Percentiles rank a stretch among this genome's conserved stretches.
phyloP scores from a whole-genome alignment of 1,139 yeast genomes.

The Diutina catenulata region DNA sequence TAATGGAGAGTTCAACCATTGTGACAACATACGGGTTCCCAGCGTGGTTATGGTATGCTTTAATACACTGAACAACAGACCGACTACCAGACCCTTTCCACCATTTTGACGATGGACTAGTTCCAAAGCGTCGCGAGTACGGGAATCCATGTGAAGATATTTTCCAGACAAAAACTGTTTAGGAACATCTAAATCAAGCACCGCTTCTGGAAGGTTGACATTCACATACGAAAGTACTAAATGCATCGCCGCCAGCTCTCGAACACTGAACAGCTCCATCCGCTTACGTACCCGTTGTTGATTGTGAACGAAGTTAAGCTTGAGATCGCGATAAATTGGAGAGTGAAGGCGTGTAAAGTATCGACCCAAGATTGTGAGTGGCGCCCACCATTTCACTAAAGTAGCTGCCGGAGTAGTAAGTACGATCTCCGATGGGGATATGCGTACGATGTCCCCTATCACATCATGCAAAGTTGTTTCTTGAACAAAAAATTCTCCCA shows the following conservation, averaged over 20 bases:
- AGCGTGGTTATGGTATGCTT: constrained; percentile 68
- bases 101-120: constrained; percentile 41
- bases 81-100: constrained; percentile 45
- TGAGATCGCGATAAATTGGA: constrained; percentile 19
- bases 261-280: constrained; percentile 39
- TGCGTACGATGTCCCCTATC: constrained; percentile 48
- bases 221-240: constrained; percentile 29
- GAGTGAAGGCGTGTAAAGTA: constrained; percentile 49
- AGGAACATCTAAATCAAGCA: constrained; percentile 27
- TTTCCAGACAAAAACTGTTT: constrained; percentile 29
- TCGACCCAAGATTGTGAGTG: constrained; percentile 42
- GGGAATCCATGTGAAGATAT: constrained; percentile 66
- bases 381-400: not conserved
- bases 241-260: constrained; percentile 34
- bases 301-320: constrained; percentile 31
- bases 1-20: constrained; percentile 80
- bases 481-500: constrained; percentile 67
- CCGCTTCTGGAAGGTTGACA: constrained; percentile 30
- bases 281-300: constrained; percentile 42
- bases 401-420: constrained; percentile 11
- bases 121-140: constrained; percentile 78
- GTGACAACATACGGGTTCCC: constrained; percentile 65
- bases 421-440: constrained; percentile 58
- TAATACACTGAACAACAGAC: constrained; percentile 60
- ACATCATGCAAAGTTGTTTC: constrained; percentile 45